Conservation (phyloP, 495 filamentous ascomycete species). For the Articulospora tetracladia region DNA sequence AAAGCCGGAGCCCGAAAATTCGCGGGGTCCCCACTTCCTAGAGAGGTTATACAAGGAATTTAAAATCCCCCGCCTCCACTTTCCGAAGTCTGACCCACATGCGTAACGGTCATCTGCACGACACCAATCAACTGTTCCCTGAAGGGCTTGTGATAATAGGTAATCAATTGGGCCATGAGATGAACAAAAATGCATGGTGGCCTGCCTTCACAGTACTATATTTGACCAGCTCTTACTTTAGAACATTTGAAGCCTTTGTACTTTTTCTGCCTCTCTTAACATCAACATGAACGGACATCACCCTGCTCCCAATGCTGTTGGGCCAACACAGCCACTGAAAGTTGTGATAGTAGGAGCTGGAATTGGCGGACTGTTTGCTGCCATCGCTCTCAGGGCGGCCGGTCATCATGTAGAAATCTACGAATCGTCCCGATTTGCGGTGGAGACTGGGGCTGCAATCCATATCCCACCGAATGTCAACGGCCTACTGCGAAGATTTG, state of each 20-base stretch:
- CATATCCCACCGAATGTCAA: constrained; percentile 51
- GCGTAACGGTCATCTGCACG: no score
- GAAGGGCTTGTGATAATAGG: no score
- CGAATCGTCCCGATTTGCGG: constrained; percentile 46
- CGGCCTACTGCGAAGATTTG: constrained; percentile 39
- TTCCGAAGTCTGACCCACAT: no score
- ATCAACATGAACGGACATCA: background rate
- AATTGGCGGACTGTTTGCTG: constrained; percentile 51
- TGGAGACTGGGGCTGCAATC: constrained; percentile 50
- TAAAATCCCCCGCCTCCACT: no score
- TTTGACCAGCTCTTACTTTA: no score
- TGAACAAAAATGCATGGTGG: no score
- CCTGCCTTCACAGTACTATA: no score
- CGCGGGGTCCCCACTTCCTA: no score
- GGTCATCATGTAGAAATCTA: constrained; percentile 52
- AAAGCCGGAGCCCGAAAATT: no score
- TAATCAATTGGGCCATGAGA: no score
- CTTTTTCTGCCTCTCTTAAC: background rate
- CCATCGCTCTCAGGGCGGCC: constrained; percentile 48
- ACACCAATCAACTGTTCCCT: no score
- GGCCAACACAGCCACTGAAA: constrained; percentile 19
- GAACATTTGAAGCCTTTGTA: background rate
- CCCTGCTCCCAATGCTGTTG: background rate
- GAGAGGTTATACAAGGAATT: no score
- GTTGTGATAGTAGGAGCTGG: constrained; percentile 49